phyloP scores from a whole-genome alignment of 345 rosid genomes.

The Salix viminalis region DNA sequence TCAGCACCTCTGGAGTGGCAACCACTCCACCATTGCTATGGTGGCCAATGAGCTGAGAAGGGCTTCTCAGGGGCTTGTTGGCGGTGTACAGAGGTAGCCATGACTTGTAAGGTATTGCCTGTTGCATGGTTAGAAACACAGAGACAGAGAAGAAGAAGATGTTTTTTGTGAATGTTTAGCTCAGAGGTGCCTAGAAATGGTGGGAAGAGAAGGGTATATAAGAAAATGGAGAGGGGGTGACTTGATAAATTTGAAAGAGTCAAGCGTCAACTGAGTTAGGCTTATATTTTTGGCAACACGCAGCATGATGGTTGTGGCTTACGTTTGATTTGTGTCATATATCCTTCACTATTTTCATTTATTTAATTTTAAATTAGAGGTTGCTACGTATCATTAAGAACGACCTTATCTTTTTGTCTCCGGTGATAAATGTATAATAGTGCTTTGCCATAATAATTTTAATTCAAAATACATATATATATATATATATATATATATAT shows the following conservation, averaged over 20 bases:
- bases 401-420: neutral
- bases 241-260: neutral
- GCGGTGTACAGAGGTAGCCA: conserved; percentile 12
- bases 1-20: neutral
- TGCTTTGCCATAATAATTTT: too few relatives aligned
- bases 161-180: neutral
- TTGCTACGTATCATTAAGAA: neutral
- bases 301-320: neutral
- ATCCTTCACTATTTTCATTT: neutral
- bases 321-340: conserved; percentile 4
- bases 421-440: neutral
- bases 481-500: too few relatives aligned
- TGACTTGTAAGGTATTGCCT: conserved; percentile 45
- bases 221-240: neutral
- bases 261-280: conserved; percentile 10
- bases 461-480: too few relatives aligned
- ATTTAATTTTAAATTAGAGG: neutral
- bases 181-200: neutral
- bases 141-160: neutral
- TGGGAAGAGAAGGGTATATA: neutral
- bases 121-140: conserved; percentile 41
- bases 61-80: neutral
- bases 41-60: neutral
- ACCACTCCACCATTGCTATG: neutral
- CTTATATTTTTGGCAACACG: neutral